A percentile compares a stretch with the other conserved stretches of the same genome.
Evolutionary conservation across 176 grass and related monocot species (phyloP).

Genomic region (Bolboschoenus planiculmis): DNA sequence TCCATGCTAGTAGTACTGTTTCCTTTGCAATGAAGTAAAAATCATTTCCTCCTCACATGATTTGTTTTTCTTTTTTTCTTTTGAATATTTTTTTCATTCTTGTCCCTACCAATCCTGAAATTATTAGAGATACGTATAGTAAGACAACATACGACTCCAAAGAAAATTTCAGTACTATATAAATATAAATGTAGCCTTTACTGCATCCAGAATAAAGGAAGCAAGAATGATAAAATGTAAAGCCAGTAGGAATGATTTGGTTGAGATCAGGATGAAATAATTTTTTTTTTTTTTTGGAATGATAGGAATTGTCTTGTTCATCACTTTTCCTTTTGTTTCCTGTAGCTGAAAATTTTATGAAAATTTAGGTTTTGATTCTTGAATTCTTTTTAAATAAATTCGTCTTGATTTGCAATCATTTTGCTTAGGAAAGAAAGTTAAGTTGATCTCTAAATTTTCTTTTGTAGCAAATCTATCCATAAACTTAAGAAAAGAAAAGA

Average conservation of each 20-base stretch:
- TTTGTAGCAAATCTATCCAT: no score
- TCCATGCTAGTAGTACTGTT: neutral
- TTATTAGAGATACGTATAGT: neutral
- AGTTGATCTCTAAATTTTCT: no score
- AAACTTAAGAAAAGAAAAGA: no score
- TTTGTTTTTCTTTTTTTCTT: neutral
- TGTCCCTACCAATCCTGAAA: neutral
- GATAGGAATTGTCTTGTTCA: neutral
- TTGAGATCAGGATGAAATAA: neutral
- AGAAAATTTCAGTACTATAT: neutral
- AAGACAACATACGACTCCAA: neutral
- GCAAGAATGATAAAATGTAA: neutral
- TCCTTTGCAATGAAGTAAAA: conserved; percentile 20
- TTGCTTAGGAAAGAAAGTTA: no score
- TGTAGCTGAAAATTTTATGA: neutral
- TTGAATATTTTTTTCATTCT: neutral
- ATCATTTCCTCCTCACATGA: conserved; percentile 12
- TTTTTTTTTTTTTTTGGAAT: neutral
- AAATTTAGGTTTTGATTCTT: no score
- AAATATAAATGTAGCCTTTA: neutral
- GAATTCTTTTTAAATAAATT: no score
- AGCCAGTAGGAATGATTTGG: neutral
- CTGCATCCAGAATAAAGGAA: neutral
- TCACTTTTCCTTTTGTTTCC: neutral
- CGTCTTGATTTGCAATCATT: no score